Base-by-base conservation (phyloP, 208 protist genomes). In the Trypanosoma rangeli region DNA sequence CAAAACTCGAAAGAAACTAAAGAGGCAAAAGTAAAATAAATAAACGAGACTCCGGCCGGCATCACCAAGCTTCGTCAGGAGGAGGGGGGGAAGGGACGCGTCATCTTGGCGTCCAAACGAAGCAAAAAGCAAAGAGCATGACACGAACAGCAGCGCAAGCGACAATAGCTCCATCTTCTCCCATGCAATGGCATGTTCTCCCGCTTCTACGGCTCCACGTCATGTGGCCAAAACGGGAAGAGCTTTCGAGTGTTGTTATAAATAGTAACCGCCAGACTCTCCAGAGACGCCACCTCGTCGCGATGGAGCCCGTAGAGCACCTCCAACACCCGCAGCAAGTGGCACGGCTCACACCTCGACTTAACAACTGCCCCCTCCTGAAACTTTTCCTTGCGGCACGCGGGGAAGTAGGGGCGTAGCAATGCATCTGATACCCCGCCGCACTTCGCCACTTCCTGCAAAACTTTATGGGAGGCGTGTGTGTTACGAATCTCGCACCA, bases 401-500 rank as follows among this genome's bases (percentile, higher is more conserved):
- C 74, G 1, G 74, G 68, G 61, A 79, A 92, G 15, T 80, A 92
- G 15, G 35, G 28, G 4, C 65, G 15, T 0, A 94, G 64, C 8
- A 94, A 22, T 18, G 55, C 46, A 20, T 85, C 74, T 9, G 88
- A 85, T 16, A 82, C 55, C 35, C 55, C 55, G 31, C 46, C 35
- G 12, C 57, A 59, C 5, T 26, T 39, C 0, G 72, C 85, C 0
- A 53, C 74, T 0, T 58, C 59, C n/a, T 13, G 33, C 48, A 93
- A 50, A 8, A 89, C 15, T 33, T 46, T 62, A 46, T 83, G 70
- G 0, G 89, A 90, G 22, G 94, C 85, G 80, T 98, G 97, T 8
- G 93, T 98, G 65, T 74, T 83, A 35, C 93, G 83, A 3, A 99
- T 87, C 33, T 97, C 94, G 73, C 97, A 99, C 79, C 85, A 98